Percentiles rank a stretch among this genome's conserved stretches.
Evolutionary conservation across 345 rosid genomes (phyloP).

Genomic region (Reutealis trisperma): DNA sequence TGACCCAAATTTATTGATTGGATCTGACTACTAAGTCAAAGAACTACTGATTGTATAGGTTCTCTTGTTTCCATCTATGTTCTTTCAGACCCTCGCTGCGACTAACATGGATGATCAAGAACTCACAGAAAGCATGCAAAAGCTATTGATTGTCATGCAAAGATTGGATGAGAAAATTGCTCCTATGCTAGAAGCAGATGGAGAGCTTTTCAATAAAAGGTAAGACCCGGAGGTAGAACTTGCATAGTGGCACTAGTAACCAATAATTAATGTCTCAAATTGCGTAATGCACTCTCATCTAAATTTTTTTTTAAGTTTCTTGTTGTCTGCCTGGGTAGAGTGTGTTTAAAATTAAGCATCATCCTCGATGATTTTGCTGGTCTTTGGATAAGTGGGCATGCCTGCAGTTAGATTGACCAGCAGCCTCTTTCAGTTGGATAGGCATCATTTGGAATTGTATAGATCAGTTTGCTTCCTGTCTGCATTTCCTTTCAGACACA

Average conservation of each 20-base stretch:
- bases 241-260: background rate
- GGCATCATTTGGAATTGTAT: background rate
- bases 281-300: background rate
- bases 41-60: background rate
- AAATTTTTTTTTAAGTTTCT: background rate
- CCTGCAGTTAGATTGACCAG: background rate
- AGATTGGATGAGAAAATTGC: constrained; percentile 86
- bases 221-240: constrained; percentile 21
- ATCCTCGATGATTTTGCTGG: background rate
- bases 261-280: background rate
- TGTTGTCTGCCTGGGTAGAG: no score
- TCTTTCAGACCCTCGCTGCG: constrained; percentile 79
- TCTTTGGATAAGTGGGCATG: background rate
- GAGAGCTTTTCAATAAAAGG: constrained; percentile 90
- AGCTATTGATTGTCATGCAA: constrained; percentile 93
- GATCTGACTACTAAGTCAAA: background rate
- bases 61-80: constrained; percentile 13
- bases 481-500: background rate
- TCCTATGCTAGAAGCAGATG: constrained; percentile 82
- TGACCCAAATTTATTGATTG: background rate
- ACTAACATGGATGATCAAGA: constrained; percentile 84
- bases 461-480: background rate
- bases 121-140: constrained; percentile 87
- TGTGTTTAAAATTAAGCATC: background rate
- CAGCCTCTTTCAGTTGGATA: background rate